Evolutionary conservation across 148 eudicot genomes (phyloP).

Genomic region (Rhododendron mucronatum): DNA sequence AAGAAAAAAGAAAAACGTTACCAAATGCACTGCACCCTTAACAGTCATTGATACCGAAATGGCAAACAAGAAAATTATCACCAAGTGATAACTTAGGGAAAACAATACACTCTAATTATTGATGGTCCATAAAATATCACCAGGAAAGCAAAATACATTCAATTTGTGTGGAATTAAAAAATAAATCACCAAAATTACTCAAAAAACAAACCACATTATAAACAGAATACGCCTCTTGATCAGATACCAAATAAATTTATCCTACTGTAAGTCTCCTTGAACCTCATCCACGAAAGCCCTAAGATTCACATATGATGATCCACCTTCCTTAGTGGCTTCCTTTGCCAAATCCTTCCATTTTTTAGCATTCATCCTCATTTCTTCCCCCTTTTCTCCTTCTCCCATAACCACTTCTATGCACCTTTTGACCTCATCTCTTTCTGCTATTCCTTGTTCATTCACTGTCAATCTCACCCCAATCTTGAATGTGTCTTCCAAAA

Average conservation of each 20-base stretch:
- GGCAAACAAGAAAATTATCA: not conserved
- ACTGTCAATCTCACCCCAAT: not conserved
- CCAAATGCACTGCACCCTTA: not conserved
- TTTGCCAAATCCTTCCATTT: constrained; percentile 8
- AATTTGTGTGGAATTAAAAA: not conserved
- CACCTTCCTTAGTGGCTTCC: constrained; percentile 4
- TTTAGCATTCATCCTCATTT: not conserved
- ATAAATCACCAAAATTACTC: not conserved
- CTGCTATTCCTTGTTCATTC: not conserved
- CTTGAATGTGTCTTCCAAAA: constrained; percentile 17
- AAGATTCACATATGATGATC: constrained; percentile 1
- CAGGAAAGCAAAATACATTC: not conserved
- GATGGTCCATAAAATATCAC: not conserved
- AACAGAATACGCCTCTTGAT: not conserved
- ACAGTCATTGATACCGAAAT: not conserved
- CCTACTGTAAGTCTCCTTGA: not conserved
- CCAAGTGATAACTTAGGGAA: not conserved
- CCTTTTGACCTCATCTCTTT: not conserved
- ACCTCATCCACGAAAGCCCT: constrained; percentile 6
- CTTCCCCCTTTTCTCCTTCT: not conserved
- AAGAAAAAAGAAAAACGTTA: not conserved
- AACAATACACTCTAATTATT: not conserved
- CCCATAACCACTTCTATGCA: constrained; percentile 9
- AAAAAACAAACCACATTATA: not conserved
- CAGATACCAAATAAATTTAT: not conserved